Percentiles rank a stretch among this genome's conserved stretches.
Conservation (phyloP, 768 basidiomycete genomes). For the Lactarius evosmus region DNA sequence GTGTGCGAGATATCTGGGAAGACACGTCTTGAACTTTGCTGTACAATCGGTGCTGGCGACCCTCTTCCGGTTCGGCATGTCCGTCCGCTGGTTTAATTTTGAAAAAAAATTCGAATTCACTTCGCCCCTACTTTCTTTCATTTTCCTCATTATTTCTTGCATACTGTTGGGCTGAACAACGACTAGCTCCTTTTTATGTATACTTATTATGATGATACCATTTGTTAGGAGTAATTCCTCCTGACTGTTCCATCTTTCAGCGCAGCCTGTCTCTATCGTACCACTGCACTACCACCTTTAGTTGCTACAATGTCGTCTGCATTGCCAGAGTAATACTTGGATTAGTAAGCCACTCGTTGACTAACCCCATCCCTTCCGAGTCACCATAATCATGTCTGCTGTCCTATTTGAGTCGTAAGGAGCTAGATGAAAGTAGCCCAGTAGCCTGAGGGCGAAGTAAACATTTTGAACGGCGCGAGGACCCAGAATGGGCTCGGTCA, state of each 20-base stretch:
- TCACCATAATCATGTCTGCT: background rate
- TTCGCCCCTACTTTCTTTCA: constrained; percentile 3
- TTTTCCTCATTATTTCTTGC: constrained; percentile 7
- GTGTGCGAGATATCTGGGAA: constrained; percentile 48
- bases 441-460: too few species aligned
- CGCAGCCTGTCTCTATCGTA: constrained; percentile 12
- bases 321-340: constrained; percentile 8
- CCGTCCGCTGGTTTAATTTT: constrained; percentile 2
- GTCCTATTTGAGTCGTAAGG: background rate
- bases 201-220: constrained; percentile 24
- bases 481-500: background rate
- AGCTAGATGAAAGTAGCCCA: too few species aligned
- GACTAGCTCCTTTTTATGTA: constrained; percentile 18
- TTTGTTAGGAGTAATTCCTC: background rate
- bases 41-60: background rate
- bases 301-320: constrained; percentile 16
- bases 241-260: constrained; percentile 17
- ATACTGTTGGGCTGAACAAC: background rate
- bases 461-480: too few species aligned
- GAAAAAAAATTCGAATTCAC: background rate
- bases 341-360: background rate
- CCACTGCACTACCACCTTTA: constrained; percentile 17
- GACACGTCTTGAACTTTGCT: constrained; percentile 24
- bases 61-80: background rate
- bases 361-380: background rate